A percentile compares a stretch with the other conserved stretches of the same genome.
Conservation (phyloP, 192 early-diverging fungal species). For the Allomyces arbusculus region DNA sequence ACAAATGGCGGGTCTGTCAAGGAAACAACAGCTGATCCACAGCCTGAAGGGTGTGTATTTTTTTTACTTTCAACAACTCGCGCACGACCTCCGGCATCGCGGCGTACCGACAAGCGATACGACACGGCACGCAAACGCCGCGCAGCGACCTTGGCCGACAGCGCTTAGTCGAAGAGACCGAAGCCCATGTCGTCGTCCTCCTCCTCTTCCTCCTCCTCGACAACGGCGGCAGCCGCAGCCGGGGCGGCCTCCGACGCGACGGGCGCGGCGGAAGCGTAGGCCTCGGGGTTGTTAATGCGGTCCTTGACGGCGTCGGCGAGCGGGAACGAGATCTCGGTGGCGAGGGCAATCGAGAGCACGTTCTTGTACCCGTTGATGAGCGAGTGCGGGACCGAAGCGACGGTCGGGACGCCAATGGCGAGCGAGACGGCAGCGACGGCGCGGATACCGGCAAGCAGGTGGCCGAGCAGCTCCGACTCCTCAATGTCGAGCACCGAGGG, state of each 20-base stretch:
- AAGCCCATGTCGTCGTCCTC: constrained; percentile 81
- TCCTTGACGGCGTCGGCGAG: constrained; percentile 71
- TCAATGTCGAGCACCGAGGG: constrained; percentile 78
- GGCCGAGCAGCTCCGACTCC: constrained; percentile 40
- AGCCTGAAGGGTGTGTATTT: too few species aligned
- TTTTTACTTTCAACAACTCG: too few species aligned
- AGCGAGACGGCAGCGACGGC: constrained; percentile 67
- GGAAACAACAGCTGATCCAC: too few species aligned
- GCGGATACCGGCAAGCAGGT: constrained; percentile 47
- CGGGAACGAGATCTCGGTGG: constrained; percentile 76
- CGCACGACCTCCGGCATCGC: too few species aligned
- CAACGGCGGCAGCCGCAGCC: constrained; percentile 19
- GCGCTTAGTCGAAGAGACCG: constrained; percentile 64
- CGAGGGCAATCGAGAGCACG: constrained; percentile 70
- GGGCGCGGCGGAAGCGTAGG: constrained; percentile 64
- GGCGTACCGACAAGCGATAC: too few species aligned
- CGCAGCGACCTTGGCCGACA: not conserved
- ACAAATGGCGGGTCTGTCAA: too few species aligned
- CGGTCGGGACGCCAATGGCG: constrained; percentile 48
- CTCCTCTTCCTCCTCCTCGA: constrained; percentile 55
- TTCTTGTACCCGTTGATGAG: constrained; percentile 97
- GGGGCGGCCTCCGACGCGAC: constrained; percentile 41
- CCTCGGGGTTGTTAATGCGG: constrained; percentile 76
- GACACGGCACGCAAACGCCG: too few species aligned
- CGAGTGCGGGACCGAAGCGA: constrained; percentile 84